Conservation (phyloP, 352 stramenopile genomes). For the Phytophthora tentaculata region DNA sequence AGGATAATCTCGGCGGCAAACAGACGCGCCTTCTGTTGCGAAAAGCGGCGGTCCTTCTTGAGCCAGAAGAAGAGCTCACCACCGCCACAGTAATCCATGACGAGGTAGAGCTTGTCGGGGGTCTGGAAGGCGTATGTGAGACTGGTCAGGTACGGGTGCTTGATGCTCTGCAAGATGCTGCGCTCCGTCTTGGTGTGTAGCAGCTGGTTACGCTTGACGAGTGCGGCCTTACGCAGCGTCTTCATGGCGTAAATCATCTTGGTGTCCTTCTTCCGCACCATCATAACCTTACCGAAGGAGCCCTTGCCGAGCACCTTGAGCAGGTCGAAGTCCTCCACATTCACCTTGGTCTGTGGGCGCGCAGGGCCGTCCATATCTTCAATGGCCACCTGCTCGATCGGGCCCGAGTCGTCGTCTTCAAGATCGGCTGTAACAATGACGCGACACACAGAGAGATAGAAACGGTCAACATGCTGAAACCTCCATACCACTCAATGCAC, state of each 20-base stretch:
- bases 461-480: constrained; percentile 1
- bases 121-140: constrained; percentile 92
- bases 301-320: constrained; percentile 96
- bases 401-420: constrained; percentile 84
- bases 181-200: constrained; percentile 95
- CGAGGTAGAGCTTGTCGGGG: constrained; percentile 93
- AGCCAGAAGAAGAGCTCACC: constrained; percentile 97
- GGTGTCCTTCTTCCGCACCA: constrained; percentile 94
- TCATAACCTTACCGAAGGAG: constrained; percentile 96
- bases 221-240: constrained; percentile 91
- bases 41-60: constrained; percentile 94
- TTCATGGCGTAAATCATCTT: constrained; percentile 97
- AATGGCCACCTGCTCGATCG: constrained; percentile 81
- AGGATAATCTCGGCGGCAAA: constrained; percentile 95
- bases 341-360: constrained; percentile 80
- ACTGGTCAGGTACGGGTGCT: constrained; percentile 92
- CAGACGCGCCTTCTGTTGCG: constrained; percentile 91
- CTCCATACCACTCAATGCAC: neutral
- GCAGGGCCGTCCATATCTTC: constrained; percentile 79
- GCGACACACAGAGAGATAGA: constrained; percentile 8
- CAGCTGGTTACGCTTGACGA: constrained; percentile 95
- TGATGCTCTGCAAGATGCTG: constrained; percentile 93
- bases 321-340: constrained; percentile 93
- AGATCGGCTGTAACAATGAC: constrained; percentile 55
- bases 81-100: constrained; percentile 95